Evolutionary conservation across 352 stramenopile genomes (phyloP).

Genomic region (Globisporangium paddicum): DNA sequence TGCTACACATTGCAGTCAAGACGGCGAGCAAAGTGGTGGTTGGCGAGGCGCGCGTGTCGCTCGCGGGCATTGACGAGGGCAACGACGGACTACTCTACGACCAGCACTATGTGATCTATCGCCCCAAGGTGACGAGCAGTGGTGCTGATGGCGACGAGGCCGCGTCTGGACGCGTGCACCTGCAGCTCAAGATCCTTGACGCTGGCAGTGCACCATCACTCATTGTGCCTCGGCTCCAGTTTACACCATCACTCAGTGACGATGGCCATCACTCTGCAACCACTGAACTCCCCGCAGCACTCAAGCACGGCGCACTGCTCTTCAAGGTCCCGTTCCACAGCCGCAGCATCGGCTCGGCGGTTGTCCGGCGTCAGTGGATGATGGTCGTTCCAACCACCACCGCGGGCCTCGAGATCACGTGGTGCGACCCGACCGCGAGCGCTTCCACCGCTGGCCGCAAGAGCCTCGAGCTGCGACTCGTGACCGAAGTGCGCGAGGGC

Average conservation of each 20-base stretch:
- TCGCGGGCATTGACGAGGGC: constrained; percentile 30
- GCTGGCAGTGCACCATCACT: constrained; percentile 8
- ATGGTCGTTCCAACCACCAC: constrained; percentile 18
- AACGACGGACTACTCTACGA: constrained; percentile 40
- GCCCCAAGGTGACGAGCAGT: constrained; percentile 13
- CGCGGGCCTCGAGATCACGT: constrained; percentile 43
- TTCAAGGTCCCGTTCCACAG: constrained; percentile 80
- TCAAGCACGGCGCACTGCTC: constrained; percentile 58
- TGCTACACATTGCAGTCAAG: constrained; percentile 50
- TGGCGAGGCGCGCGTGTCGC: constrained; percentile 43
- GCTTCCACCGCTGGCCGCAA: constrained; percentile 33
- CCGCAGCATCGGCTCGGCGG: constrained; percentile 29
- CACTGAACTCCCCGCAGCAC: constrained; percentile 26
- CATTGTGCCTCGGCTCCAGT: constrained; percentile 23
- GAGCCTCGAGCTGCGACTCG: constrained; percentile 34
- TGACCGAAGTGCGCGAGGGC: constrained; percentile 57
- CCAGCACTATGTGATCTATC: constrained; percentile 54
- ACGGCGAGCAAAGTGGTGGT: constrained; percentile 66
- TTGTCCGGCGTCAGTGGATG: constrained; percentile 61
- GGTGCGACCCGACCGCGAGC: constrained; percentile 56
- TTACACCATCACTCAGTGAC: constrained; percentile 7
- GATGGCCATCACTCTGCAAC: neutral
- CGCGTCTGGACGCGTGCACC: constrained; percentile 44
- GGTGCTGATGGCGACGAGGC: neutral
- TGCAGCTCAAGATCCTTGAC: constrained; percentile 68